Evolutionary conservation across 192 early-diverging fungal genomes (phyloP).

Genomic region (Backusella liffmaniae): DNA sequence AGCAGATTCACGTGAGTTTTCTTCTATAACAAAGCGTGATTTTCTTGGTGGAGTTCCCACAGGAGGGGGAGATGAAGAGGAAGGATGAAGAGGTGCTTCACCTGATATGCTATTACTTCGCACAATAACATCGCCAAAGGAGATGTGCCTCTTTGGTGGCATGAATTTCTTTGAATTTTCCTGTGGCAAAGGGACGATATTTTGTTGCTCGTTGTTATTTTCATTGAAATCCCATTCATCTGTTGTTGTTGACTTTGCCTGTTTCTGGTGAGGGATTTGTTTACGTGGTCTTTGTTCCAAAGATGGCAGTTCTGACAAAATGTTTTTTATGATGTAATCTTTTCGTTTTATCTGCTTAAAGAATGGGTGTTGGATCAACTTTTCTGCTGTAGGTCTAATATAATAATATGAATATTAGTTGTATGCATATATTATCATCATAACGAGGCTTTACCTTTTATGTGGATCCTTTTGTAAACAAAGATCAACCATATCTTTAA

Average conservation of each 20-base stretch:
- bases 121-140: slow-evolving; percentile 42
- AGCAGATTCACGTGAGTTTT: neutral
- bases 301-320: slow-evolving; percentile 63
- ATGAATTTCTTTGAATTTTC: neutral
- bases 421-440: too few relatives aligned
- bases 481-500: slow-evolving; percentile 86
- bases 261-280: slow-evolving; percentile 44
- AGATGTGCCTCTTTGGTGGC: slow-evolving; percentile 38
- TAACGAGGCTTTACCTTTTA: slow-evolving; percentile 42
- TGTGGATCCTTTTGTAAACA: slow-evolving; percentile 80
- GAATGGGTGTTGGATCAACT: slow-evolving; percentile 69
- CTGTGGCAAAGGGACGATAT: neutral
- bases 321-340: slow-evolving; percentile 55
- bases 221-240: slow-evolving; percentile 71
- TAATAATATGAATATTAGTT: neutral
- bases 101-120: slow-evolving; percentile 22
- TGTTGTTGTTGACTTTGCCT: slow-evolving; percentile 39
- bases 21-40: slow-evolving; percentile 40
- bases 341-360: slow-evolving; percentile 77
- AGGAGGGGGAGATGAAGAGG: slow-evolving; percentile 14
- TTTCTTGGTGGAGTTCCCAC: slow-evolving; percentile 20
- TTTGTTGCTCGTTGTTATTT: slow-evolving; percentile 24
- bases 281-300: slow-evolving; percentile 70
- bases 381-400: slow-evolving; percentile 74
- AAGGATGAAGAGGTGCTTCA: neutral